These are phyloP conservation scores for Hortiboletus flavorubellus DNA, from an alignment of 768 basidiomycete species.

Conservation along the genomic window DNA sequence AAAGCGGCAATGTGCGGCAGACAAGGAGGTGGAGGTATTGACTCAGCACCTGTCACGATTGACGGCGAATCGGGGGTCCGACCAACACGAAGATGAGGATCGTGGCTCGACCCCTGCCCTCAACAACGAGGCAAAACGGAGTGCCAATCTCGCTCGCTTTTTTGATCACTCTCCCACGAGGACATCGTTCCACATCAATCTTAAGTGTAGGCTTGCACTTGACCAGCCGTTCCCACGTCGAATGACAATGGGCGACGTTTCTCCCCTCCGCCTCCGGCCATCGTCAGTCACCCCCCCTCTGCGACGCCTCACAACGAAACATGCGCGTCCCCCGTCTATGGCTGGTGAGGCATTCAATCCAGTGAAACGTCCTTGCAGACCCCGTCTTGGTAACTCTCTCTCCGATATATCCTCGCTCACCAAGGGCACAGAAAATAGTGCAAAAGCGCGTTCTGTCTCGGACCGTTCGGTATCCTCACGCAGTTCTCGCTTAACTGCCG, in stretches of 20 bases:
- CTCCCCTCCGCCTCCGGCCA: slow-evolving; percentile 34
- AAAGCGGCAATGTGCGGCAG: slow-evolving; percentile 36
- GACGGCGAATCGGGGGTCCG: slow-evolving; percentile 24
- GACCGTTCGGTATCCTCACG: slow-evolving; percentile 17
- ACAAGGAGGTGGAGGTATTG: slow-evolving; percentile 36
- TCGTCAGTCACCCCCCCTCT: slow-evolving; percentile 26
- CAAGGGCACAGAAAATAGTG: slow-evolving; percentile 17
- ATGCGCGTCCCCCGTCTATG: slow-evolving; percentile 25
- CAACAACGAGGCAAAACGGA: slow-evolving; percentile 26
- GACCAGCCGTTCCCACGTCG: slow-evolving; percentile 32
- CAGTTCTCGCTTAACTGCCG: slow-evolving; percentile 22
- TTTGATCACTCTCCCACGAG: slow-evolving; percentile 34
- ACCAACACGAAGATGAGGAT: slow-evolving; percentile 16
- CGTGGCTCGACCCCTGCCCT: slow-evolving; percentile 11
- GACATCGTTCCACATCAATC: slow-evolving; percentile 31
- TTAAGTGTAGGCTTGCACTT: slow-evolving; percentile 29
- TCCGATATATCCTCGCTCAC: slow-evolving; percentile 14
- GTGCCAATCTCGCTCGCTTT: slow-evolving; percentile 40
- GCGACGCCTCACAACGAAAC: slow-evolving; percentile 26
- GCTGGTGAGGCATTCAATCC: slow-evolving; percentile 28
- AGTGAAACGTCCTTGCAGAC: slow-evolving; percentile 28
- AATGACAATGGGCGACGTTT: slow-evolving; percentile 35
- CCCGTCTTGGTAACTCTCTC: slow-evolving; percentile 15
- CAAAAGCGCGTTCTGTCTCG: slow-evolving; percentile 17
- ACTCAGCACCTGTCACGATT: slow-evolving; percentile 35